Conservation (phyloP, 2,329 filamentous ascomycete genomes). For the Ophiosphaerella korrae region DNA sequence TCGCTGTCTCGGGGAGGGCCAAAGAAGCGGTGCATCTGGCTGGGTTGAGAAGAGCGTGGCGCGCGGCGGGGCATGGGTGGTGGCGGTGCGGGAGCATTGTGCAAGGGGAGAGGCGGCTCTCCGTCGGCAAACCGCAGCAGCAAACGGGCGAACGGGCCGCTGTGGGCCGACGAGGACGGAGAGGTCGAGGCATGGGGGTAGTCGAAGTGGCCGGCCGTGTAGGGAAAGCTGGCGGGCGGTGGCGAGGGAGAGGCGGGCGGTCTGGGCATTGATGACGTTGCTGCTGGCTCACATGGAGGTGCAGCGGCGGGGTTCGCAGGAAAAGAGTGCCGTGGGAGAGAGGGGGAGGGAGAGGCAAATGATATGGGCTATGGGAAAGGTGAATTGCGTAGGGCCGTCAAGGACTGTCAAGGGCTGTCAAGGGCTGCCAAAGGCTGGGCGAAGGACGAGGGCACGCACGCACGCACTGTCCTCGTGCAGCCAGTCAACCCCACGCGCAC, state of each 20-base stretch:
- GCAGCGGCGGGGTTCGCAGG: background rate
- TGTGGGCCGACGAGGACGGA: slow-evolving; percentile 9
- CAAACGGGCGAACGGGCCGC: slow-evolving; percentile 7
- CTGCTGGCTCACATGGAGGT: slow-evolving; percentile 16
- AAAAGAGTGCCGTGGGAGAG: background rate
- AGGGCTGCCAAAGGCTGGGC: background rate
- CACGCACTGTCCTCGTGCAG: background rate
- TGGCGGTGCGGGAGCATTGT: slow-evolving; percentile 8
- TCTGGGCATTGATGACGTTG: slow-evolving; percentile 40
- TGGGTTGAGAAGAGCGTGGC: slow-evolving; percentile 17
- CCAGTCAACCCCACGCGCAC: slow-evolving; percentile 2
- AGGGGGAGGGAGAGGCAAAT: background rate
- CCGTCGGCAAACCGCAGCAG: slow-evolving; percentile 15
- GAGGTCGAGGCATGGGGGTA: slow-evolving; percentile 50
- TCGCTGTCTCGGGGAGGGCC: slow-evolving; percentile 29
- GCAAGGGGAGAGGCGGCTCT: slow-evolving; percentile 10
- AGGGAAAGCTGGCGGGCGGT: slow-evolving; percentile 34
- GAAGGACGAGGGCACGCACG: background rate
- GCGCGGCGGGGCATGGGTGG: slow-evolving; percentile 5
- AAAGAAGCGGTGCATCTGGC: slow-evolving; percentile 25
- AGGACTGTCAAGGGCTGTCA: no score
- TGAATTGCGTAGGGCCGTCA: no score
- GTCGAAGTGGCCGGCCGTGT: slow-evolving; percentile 51
- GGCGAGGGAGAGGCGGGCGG: slow-evolving; percentile 35
- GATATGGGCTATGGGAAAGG: no score